Conservation (phyloP, 305 asterid species). For the Lippia alba region DNA sequence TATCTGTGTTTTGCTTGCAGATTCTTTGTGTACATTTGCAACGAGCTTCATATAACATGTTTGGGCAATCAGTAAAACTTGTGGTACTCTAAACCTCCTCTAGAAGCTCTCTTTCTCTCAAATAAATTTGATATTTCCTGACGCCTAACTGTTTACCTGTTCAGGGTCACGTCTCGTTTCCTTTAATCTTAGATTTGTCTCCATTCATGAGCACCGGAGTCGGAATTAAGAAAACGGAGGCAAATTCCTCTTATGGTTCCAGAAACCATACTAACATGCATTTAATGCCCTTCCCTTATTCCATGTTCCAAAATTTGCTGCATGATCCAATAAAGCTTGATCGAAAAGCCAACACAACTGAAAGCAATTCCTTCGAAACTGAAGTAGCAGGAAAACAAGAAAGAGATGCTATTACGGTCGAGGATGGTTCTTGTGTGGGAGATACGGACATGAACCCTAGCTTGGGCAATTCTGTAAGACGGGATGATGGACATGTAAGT, state of each 20-base stretch:
- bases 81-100: conserved; percentile 46
- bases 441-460: conserved; percentile 24
- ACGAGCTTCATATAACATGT: conserved; percentile 77
- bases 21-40: conserved; percentile 91
- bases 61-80: conserved; percentile 78
- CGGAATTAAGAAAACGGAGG: conserved; percentile 50
- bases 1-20: conserved; percentile 46
- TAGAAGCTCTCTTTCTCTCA: background rate
- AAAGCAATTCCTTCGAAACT: conserved; percentile 31
- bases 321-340: conserved; percentile 32
- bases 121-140: no score
- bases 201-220: conserved; percentile 53
- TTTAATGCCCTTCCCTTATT: conserved; percentile 32
- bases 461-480: conserved; percentile 28
- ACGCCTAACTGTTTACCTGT: conserved; percentile 17
- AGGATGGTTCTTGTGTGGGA: conserved; percentile 32
- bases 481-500: conserved; percentile 37
- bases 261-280: conserved; percentile 30
- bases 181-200: conserved; percentile 67
- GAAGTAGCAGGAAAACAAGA: conserved; percentile 31
- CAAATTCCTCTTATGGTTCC: conserved; percentile 35
- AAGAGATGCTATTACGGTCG: conserved; percentile 23
- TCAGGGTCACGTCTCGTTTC: conserved; percentile 85
- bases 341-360: conserved; percentile 34
- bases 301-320: conserved; percentile 42